A percentile compares a stretch with the other conserved stretches of the same genome.
Conservation (phyloP, 2,329 filamentous ascomycete genomes). For the Aspergillus hiratsukae region DNA sequence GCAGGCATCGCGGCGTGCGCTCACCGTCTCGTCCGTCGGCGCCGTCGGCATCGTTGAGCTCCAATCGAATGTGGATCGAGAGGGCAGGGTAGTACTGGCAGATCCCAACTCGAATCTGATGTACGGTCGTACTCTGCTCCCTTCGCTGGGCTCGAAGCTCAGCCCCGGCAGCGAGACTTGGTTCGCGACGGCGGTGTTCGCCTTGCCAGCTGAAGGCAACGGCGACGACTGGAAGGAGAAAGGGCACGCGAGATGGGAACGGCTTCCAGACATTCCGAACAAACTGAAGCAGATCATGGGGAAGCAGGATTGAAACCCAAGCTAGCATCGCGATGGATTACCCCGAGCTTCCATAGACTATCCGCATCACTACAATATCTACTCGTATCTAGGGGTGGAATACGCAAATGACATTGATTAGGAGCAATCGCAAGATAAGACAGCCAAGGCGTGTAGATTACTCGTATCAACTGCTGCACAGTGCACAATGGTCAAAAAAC, state of each 20-base stretch:
- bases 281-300: slow-evolving; percentile 57
- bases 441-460: background rate
- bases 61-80: slow-evolving; percentile 35
- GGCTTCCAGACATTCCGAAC: slow-evolving; percentile 52
- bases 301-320: slow-evolving; percentile 1
- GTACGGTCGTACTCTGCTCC: slow-evolving; percentile 67
- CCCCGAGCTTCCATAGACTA: background rate
- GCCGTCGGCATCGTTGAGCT: slow-evolving; percentile 50
- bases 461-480: background rate
- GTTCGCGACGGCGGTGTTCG: slow-evolving; percentile 69
- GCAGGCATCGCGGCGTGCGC: slow-evolving; percentile 29
- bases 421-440: background rate
- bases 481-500: background rate
- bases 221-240: slow-evolving; percentile 24
- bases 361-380: background rate
- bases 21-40: slow-evolving; percentile 47
- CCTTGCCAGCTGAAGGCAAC: slow-evolving; percentile 53
- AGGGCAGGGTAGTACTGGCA: slow-evolving; percentile 65
- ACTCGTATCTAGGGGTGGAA: background rate
- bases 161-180: slow-evolving; percentile 55
- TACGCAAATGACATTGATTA: background rate
- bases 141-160: slow-evolving; percentile 62
- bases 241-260: slow-evolving; percentile 60
- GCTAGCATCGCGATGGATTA: background rate
- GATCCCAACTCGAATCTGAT: slow-evolving; percentile 77